phyloP scores from a whole-genome alignment of 2,329 filamentous ascomycete species.

The Pseudocercospora musae region DNA sequence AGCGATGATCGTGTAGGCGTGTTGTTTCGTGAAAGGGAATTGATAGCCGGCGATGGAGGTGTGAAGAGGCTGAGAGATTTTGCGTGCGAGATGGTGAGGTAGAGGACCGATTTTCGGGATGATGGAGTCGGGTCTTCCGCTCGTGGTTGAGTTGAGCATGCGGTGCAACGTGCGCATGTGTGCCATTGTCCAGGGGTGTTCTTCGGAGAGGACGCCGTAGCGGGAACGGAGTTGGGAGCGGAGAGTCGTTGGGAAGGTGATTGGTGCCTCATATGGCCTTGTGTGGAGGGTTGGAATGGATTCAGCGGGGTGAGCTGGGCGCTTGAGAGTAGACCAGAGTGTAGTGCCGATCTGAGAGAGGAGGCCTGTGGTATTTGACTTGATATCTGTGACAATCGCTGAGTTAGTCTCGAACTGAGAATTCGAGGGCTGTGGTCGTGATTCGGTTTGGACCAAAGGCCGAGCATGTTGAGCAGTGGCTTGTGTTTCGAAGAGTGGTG shows the following conservation, averaged over 20 bases:
- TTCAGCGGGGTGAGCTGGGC: constrained; percentile 22
- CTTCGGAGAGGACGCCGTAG: constrained; percentile 34
- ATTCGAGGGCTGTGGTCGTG: background rate
- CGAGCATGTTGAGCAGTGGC: background rate
- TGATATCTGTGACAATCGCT: background rate
- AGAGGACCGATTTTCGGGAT: constrained; percentile 29
- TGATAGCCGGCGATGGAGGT: constrained; percentile 21
- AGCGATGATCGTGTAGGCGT: constrained; percentile 31
- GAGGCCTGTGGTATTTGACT: constrained; percentile 15
- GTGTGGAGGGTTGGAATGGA: constrained; percentile 14
- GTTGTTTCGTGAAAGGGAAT: constrained; percentile 26
- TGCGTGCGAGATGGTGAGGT: constrained; percentile 18
- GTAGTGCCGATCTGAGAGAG: constrained; percentile 26
- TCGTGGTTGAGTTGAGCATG: constrained; percentile 34
- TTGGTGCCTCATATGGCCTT: background rate
- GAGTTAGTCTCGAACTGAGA: background rate
- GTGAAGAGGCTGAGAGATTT: constrained; percentile 15
- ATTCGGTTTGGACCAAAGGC: background rate
- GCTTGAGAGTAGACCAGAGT: constrained; percentile 32
- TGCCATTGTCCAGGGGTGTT: constrained; percentile 35
- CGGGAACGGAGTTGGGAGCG: constrained; percentile 32
- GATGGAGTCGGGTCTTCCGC: constrained; percentile 27
- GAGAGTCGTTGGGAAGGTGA: constrained; percentile 17
- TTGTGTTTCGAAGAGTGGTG: constrained; percentile 27
- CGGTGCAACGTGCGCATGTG: constrained; percentile 39